These are phyloP conservation scores for Cyclospora cayetanensis DNA, from an alignment of 169 alveolate species.

Conservation along the genomic window DNA sequence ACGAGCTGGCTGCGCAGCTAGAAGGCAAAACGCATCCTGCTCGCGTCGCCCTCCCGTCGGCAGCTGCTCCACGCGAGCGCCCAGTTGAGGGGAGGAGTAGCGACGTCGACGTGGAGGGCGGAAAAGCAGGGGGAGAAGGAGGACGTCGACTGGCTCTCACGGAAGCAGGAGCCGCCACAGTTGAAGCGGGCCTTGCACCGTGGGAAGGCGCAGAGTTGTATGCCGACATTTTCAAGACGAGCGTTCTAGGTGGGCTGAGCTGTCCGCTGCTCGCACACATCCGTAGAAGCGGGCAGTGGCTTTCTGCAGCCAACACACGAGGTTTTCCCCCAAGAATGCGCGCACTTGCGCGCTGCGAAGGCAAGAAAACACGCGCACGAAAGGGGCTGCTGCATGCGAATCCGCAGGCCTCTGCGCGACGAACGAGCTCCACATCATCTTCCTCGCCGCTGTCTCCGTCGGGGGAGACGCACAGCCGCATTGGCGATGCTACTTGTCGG, in stretches of 20 bases:
- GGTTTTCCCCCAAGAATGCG: too few relatives aligned
- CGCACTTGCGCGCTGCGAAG: too few relatives aligned
- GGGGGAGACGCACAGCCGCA: conserved; percentile 47
- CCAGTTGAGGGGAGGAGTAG: too few relatives aligned
- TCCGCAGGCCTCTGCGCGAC: conserved; percentile 57
- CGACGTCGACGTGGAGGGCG: background rate
- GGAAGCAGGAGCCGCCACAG: conserved; percentile 68
- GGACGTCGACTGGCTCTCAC: conserved; percentile 53
- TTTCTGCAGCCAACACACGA: too few relatives aligned
- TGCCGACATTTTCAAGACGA: conserved; percentile 67
- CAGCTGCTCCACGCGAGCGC: too few relatives aligned
- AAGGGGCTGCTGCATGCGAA: background rate
- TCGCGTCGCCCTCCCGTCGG: too few relatives aligned
- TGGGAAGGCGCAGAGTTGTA: conserved; percentile 67
- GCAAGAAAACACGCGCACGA: too few relatives aligned
- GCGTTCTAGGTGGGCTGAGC: conserved; percentile 47
- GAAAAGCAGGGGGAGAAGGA: background rate
- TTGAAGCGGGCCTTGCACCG: conserved; percentile 66
- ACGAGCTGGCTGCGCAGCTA: conserved; percentile 29
- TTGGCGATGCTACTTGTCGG: conserved; percentile 53
- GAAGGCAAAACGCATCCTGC: background rate
- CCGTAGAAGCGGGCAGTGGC: too few relatives aligned
- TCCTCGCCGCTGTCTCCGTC: conserved; percentile 42
- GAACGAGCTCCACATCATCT: conserved; percentile 41
- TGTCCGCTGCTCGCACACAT: too few relatives aligned